Evolutionary conservation across 1,284 basidiomycete genomes (phyloP).

Genomic region (Leccinum angustisporum): DNA sequence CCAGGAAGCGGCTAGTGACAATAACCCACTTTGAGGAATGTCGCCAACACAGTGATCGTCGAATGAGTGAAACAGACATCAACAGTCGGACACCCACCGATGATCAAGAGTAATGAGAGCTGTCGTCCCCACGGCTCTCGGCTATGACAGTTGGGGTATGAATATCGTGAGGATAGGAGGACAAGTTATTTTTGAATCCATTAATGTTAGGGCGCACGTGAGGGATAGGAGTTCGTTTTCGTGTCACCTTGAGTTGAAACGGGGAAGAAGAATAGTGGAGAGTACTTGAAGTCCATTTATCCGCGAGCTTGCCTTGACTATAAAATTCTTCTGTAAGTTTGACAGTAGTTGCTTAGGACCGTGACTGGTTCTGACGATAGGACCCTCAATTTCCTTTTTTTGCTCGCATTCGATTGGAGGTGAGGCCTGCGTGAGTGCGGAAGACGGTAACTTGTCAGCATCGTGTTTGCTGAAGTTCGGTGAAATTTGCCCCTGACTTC

Average conservation of each 20-base stretch:
- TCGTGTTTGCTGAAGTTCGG: background rate
- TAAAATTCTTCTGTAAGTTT: background rate
- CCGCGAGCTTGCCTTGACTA: background rate
- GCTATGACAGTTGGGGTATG: background rate
- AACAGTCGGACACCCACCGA: background rate
- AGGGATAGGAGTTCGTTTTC: background rate
- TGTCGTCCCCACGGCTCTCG: background rate
- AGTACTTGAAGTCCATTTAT: background rate
- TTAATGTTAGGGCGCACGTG: background rate
- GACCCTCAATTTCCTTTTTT: background rate
- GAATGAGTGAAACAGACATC: background rate
- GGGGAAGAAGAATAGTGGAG: background rate
- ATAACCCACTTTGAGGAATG: background rate
- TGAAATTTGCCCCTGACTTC: background rate
- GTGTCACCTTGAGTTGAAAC: background rate
- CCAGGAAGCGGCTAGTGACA: background rate
- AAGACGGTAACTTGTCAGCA: background rate
- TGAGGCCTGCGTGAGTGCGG: background rate
- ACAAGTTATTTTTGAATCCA: too few relatives aligned
- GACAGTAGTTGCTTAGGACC: background rate
- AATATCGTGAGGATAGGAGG: background rate
- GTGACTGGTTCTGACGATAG: background rate
- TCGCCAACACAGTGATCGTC: background rate
- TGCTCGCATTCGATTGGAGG: background rate
- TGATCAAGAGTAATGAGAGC: background rate